Evolutionary conservation across 2,329 filamentous ascomycete genomes (phyloP).

Genomic region (Aureobasidium sp.): DNA sequence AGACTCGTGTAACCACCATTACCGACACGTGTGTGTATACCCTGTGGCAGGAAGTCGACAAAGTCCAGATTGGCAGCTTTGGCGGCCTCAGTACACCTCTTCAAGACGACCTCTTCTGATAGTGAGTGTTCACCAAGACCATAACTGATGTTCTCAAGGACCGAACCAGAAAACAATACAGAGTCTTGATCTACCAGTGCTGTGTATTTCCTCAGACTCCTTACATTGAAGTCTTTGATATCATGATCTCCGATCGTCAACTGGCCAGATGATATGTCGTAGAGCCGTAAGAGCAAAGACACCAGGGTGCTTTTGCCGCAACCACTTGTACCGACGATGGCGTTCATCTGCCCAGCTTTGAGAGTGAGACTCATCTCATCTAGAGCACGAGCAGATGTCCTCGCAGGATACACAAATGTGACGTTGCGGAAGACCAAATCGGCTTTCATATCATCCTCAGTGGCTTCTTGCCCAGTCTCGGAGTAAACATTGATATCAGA

Average conservation of each 20-base stretch:
- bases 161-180: constrained; percentile 34
- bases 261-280: constrained; percentile 31
- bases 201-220: constrained; percentile 31
- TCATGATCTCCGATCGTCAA: constrained; percentile 33
- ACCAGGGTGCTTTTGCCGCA: constrained; percentile 37
- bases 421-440: constrained; percentile 30
- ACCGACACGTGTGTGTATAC: constrained; percentile 35
- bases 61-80: constrained; percentile 35
- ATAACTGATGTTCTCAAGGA: constrained; percentile 37
- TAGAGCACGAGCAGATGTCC: constrained; percentile 32
- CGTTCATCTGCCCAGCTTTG: constrained; percentile 33
- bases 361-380: constrained; percentile 29
- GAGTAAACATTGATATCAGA: constrained; percentile 32
- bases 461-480: constrained; percentile 16
- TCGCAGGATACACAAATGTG: constrained; percentile 36
- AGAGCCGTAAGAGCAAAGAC: constrained; percentile 34
- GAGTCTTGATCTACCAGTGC: constrained; percentile 38
- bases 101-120: constrained; percentile 18
- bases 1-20: constrained; percentile 31
- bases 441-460: constrained; percentile 13
- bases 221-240: constrained; percentile 28
- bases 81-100: constrained; percentile 24
- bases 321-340: constrained; percentile 37
- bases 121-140: constrained; percentile 23
- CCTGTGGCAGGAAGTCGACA: constrained; percentile 34